These are phyloP conservation scores for Lactuca saligna DNA, from an alignment of 129 eudicot genomes.

Conservation along the genomic window DNA sequence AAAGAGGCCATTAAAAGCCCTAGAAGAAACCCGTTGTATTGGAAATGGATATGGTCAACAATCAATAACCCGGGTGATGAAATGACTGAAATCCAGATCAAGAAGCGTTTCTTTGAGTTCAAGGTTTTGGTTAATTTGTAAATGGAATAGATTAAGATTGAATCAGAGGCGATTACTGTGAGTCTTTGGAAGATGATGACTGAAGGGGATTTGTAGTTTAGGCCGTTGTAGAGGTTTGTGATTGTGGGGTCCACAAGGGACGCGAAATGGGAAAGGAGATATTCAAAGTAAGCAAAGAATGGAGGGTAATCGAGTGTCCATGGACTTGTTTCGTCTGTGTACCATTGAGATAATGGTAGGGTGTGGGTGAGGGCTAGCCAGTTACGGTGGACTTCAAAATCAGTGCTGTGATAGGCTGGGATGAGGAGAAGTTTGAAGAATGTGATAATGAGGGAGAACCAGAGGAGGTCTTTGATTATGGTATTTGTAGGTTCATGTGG, in stretches of 20 bases:
- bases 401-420: constrained; percentile 92
- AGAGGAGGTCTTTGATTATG: constrained; percentile 38
- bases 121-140: constrained; percentile 41
- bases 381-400: constrained; percentile 90
- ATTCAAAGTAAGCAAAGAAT: constrained; percentile 77
- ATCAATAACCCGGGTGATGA: constrained; percentile 80
- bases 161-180: constrained; percentile 58
- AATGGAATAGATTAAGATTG: constrained; percentile 42
- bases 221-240: constrained; percentile 58
- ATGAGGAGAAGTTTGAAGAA: constrained; percentile 65
- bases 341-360: constrained; percentile 73
- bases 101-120: constrained; percentile 32
- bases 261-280: constrained; percentile 55
- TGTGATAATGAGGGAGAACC: constrained; percentile 54
- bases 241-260: constrained; percentile 62
- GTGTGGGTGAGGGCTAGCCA: constrained; percentile 87
- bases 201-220: constrained; percentile 48
- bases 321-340: constrained; percentile 67
- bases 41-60: constrained; percentile 93
- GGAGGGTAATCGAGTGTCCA: constrained; percentile 98
- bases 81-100: constrained; percentile 77
- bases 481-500: constrained; percentile 15
- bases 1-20: constrained; percentile 67
- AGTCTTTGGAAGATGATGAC: constrained; percentile 64
- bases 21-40: constrained; percentile 87